These are phyloP conservation scores for Amaranthus tricolor DNA, from an alignment of 179 eudicot genomes.

Conservation along the genomic window DNA sequence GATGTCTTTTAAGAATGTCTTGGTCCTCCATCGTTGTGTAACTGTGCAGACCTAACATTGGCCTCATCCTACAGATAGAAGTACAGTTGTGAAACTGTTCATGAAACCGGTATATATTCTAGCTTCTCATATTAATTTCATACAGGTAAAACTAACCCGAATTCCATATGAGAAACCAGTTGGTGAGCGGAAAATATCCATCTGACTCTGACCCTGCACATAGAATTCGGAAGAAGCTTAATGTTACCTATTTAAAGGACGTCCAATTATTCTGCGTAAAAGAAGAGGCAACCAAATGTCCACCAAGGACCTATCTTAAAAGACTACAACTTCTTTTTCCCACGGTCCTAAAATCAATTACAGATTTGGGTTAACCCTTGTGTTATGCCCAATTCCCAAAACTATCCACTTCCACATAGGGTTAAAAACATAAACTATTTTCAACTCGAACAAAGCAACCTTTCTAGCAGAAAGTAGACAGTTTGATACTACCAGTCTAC, in stretches of 20 bases:
- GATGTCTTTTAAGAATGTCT: conserved; percentile 49
- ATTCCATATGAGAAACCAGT: conserved; percentile 54
- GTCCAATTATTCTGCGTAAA: not conserved
- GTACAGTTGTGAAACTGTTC: not conserved
- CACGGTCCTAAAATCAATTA: not conserved
- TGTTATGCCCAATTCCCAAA: not conserved
- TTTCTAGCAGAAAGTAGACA: conserved; percentile 1
- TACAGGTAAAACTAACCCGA: conserved; percentile 56
- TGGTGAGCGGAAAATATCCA: conserved; percentile 74
- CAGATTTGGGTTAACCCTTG: not conserved
- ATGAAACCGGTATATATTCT: not conserved
- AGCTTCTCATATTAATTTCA: not conserved
- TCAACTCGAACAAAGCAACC: not conserved
- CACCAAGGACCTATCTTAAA: not conserved
- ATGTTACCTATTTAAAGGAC: not conserved
- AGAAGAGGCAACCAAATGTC: not conserved
- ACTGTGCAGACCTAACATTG: conserved; percentile 62
- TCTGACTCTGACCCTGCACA: conserved; percentile 80
- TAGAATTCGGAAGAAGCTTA: not conserved
- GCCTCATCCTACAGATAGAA: conserved; percentile 61
- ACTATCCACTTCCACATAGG: not conserved
- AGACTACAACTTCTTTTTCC: not conserved
- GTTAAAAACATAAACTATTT: not conserved
- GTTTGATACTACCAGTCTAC: not conserved
- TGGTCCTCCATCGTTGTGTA: conserved; percentile 59